A percentile compares a stretch with the other conserved stretches of the same genome.
These are phyloP conservation scores for Gastrodia elata DNA, from an alignment of 106 monocot genomes.

Conservation along the genomic window DNA sequence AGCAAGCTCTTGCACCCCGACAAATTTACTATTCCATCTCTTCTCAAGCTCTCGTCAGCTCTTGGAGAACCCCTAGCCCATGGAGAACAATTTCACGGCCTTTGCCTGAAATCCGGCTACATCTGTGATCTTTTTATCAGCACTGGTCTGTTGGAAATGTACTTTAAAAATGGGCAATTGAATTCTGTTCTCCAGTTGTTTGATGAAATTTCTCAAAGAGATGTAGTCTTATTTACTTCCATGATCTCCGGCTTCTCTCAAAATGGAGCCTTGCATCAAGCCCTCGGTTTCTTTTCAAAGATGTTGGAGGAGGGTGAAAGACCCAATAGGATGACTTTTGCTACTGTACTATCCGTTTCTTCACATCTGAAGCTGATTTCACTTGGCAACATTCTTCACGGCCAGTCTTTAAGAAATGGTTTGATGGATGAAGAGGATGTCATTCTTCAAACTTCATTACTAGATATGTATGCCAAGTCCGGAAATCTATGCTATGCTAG, in stretches of 20 bases:
- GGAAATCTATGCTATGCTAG: slow-evolving; percentile 19
- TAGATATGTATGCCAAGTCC: slow-evolving; percentile 39
- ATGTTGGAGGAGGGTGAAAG: slow-evolving; percentile 21
- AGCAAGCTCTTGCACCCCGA: slow-evolving; percentile 16
- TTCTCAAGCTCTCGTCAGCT: slow-evolving; percentile 29
- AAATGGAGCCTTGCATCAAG: slow-evolving; percentile 11
- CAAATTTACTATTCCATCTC: slow-evolving; percentile 33
- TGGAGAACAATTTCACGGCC: slow-evolving; percentile 27
- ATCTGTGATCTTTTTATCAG: slow-evolving; percentile 19
- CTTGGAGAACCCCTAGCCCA: slow-evolving; percentile 15
- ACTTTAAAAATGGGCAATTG: slow-evolving; percentile 17
- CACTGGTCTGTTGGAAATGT: slow-evolving; percentile 20
- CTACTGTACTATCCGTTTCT: slow-evolving; percentile 19
- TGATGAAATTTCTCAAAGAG: slow-evolving; percentile 17
- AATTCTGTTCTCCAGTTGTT: slow-evolving; percentile 13
- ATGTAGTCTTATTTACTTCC: slow-evolving; percentile 36
- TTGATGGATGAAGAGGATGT: slow-evolving; percentile 20
- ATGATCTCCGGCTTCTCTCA: slow-evolving; percentile 27
- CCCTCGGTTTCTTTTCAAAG: slow-evolving; percentile 23
- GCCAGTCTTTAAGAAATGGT: slow-evolving; percentile 15
- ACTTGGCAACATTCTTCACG: slow-evolving; percentile 25
- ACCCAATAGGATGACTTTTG: slow-evolving; percentile 20
- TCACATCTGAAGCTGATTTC: slow-evolving; percentile 12
- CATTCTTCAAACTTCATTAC: slow-evolving; percentile 23
- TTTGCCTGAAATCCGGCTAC: slow-evolving; percentile 24